Evolutionary conservation across 1,284 basidiomycete genomes (phyloP).

Genomic region (Cerrena zonata): DNA sequence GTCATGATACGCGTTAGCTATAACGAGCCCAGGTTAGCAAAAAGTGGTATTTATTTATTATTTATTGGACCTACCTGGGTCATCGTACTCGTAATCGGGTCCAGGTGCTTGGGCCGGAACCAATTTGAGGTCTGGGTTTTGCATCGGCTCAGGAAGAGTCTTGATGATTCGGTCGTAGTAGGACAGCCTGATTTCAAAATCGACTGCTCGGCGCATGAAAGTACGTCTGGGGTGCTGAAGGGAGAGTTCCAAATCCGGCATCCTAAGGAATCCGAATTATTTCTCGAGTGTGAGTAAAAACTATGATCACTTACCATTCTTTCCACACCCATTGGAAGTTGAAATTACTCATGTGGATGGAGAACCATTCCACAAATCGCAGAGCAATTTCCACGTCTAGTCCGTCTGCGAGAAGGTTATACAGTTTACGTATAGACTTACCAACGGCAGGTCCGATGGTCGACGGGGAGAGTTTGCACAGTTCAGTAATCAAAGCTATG

Average conservation of each 20-base stretch:
- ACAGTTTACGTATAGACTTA: slow-evolving; percentile 86
- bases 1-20: slow-evolving; percentile 73
- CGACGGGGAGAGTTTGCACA: slow-evolving; percentile 86
- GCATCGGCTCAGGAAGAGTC: slow-evolving; percentile 82
- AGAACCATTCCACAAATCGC: slow-evolving; percentile 91
- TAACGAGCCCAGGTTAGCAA: neutral
- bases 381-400: slow-evolving; percentile 81
- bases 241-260: slow-evolving; percentile 75
- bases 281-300: slow-evolving; percentile 1
- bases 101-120: slow-evolving; percentile 75
- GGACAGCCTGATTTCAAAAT: slow-evolving; percentile 85
- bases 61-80: slow-evolving; percentile 35
- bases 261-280: slow-evolving; percentile 44
- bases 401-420: slow-evolving; percentile 68
- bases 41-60: neutral
- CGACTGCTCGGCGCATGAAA: slow-evolving; percentile 84
- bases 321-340: slow-evolving; percentile 99
- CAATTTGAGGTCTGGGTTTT: slow-evolving; percentile 55
- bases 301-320: slow-evolving; percentile 71
- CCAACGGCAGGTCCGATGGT: slow-evolving; percentile 95
- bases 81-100: slow-evolving; percentile 81
- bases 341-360: slow-evolving; percentile 95
- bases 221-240: slow-evolving; percentile 77
- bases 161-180: slow-evolving; percentile 92
- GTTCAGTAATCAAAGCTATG: slow-evolving; percentile 82